phyloP scores from a whole-genome alignment of 495 filamentous ascomycete genomes.

The Oleoguttula mirabilis region DNA sequence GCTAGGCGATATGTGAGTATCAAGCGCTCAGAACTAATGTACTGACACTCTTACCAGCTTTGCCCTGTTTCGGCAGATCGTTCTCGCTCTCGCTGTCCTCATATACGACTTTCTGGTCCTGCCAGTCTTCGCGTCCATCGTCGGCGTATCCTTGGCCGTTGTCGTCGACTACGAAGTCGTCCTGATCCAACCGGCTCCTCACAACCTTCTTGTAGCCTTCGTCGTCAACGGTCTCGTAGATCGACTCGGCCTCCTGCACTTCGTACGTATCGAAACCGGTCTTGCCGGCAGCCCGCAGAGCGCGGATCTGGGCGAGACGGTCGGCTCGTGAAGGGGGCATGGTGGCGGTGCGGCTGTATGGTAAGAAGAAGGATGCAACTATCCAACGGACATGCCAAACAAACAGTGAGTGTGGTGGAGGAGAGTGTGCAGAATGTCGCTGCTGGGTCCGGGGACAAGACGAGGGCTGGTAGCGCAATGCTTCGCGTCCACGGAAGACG shows the following conservation, averaged over 20 bases:
- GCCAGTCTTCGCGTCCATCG: slow-evolving; percentile 96
- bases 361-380: neutral
- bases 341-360: neutral
- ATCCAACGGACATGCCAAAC: neutral
- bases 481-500: no score
- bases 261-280: slow-evolving; percentile 82
- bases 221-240: slow-evolving; percentile 96
- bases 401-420: no score
- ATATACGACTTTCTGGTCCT: slow-evolving; percentile 42
- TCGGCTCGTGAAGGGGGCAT: slow-evolving; percentile 28
- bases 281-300: slow-evolving; percentile 78
- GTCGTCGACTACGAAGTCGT: slow-evolving; percentile 80
- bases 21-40: no score
- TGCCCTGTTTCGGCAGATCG: slow-evolving; percentile 51
- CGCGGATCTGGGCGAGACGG: slow-evolving; percentile 62
- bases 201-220: slow-evolving; percentile 96
- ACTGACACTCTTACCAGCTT: slow-evolving; percentile 46
- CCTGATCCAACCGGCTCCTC: slow-evolving; percentile 72
- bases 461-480: no score
- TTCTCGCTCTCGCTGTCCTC: slow-evolving; percentile 60
- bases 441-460: no score
- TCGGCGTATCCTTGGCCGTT: slow-evolving; percentile 60
- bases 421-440: no score
- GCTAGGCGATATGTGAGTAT: slow-evolving; percentile 31
- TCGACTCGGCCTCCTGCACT: slow-evolving; percentile 65